phyloP scores from a whole-genome alignment of 805 yeast genomes.

The Diddensiella caesifluorescens region DNA sequence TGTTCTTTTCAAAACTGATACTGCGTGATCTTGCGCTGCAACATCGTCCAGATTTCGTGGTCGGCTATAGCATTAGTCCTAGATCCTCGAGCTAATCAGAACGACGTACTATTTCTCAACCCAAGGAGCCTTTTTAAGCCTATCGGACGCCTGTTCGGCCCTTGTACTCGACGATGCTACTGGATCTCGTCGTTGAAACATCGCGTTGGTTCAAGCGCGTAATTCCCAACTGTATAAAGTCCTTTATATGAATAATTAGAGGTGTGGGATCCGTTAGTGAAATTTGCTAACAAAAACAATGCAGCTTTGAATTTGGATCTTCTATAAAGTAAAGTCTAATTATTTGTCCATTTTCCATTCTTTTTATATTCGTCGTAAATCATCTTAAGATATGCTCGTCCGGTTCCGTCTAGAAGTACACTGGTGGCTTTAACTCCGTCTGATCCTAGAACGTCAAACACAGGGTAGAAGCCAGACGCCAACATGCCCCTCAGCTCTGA shows the following conservation, averaged over 20 bases:
- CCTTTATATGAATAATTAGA: too few relatives aligned
- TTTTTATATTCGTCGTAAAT: constrained; percentile 69
- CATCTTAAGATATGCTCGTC: constrained; percentile 60
- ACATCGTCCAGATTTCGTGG: constrained; percentile 84
- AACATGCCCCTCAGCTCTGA: constrained; percentile 45
- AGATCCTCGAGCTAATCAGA: neutral
- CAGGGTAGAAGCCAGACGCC: constrained; percentile 50
- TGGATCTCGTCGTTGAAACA: neutral
- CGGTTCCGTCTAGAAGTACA: constrained; percentile 60
- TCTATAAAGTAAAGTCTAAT: too few relatives aligned
- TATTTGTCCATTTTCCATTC: constrained; percentile 69
- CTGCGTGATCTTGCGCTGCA: constrained; percentile 87
- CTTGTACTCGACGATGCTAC: constrained; percentile 1
- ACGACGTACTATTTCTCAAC: constrained; percentile 69
- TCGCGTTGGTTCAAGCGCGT: too few relatives aligned
- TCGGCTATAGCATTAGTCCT: constrained; percentile 42
- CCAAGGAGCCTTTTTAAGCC: constrained; percentile 54
- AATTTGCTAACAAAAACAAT: too few relatives aligned
- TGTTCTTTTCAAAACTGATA: constrained; percentile 73
- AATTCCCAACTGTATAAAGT: too few relatives aligned
- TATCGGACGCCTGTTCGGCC: neutral
- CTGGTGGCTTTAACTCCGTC: constrained; percentile 60
- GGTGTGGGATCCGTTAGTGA: too few relatives aligned
- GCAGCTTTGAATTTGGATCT: too few relatives aligned
- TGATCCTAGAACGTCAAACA: constrained; percentile 65